Percentiles rank a stretch among this genome's conserved stretches.
These are phyloP conservation scores for Eimeria brunetti DNA, from an alignment of 169 alveolate species.

Conservation along the genomic window DNA sequence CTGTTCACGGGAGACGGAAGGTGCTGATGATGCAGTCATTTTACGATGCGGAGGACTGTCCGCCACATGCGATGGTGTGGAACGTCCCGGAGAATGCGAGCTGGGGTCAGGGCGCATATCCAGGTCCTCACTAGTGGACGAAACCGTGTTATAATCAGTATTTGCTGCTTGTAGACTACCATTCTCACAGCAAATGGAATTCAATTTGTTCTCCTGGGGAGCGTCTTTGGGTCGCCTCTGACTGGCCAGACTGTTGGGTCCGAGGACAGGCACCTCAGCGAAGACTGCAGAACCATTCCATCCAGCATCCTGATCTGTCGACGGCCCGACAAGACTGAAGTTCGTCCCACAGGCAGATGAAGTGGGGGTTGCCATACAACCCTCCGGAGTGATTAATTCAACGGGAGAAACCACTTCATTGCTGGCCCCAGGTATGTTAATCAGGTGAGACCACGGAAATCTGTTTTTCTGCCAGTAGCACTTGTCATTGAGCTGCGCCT, in stretches of 20 bases:
- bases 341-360: slow-evolving; percentile 27
- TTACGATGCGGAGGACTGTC: not conserved
- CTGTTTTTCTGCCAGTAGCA: slow-evolving; percentile 30
- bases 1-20: slow-evolving; percentile 36
- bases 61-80: not conserved
- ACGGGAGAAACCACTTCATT: slow-evolving; percentile 12
- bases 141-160: not conserved
- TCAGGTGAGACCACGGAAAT: slow-evolving; percentile 70
- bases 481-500: slow-evolving; percentile 59
- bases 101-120: slow-evolving; percentile 23
- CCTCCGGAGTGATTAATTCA: slow-evolving; percentile 3
- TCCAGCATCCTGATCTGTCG: slow-evolving; percentile 16
- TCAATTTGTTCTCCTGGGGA: not conserved
- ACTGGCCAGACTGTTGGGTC: slow-evolving; percentile 5
- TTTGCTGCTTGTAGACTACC: not conserved
- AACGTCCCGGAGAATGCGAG: slow-evolving; percentile 13
- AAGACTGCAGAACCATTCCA: slow-evolving; percentile 7
- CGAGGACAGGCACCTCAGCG: slow-evolving; percentile 3
- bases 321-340: slow-evolving; percentile 27
- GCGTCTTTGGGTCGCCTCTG: not conserved
- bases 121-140: not conserved
- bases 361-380: slow-evolving; percentile 18
- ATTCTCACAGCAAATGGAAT: not conserved
- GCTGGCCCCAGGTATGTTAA: slow-evolving; percentile 31
- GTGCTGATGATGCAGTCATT: not conserved